Base-by-base conservation (phyloP, 1,139 yeast genomes). In the Hyphopichia burtonii region DNA sequence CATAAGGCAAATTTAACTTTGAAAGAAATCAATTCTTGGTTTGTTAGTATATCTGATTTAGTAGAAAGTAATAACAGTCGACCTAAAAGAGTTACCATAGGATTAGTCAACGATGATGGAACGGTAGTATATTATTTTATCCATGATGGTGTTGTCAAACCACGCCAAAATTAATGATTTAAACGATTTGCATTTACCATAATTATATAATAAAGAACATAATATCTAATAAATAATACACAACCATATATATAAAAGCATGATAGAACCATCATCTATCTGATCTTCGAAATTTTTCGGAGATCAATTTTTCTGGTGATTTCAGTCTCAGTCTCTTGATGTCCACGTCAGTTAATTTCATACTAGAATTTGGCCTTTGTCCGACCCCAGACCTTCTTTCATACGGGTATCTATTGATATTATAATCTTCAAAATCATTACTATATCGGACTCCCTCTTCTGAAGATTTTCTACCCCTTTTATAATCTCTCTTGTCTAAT, bases 101-200 rank as follows among this genome's bases (percentile, higher is more conserved):
- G 79, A 0, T 64, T 84, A 47, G 70, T 78, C 8, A 80, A 82
- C 43, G 71, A 72, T 41, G 91, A 84, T 56, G 83, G 86, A 0
- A 81, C 89, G 0, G 72, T 85, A 3, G 85, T 83, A 5, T 85
- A 82, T 53, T 84, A 84, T 54, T 74, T 80, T 51, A 71, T 83
- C 31, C 77, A 82, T 54, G 76, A 76, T 46, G 90, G 88, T 0
- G 65, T 83, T 15, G 76, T 73, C 9, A 77, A 74, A 55, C 90
- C 90, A 3, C 63, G 79, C 33, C 74, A 74, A 52, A 78, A 78
- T 51, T 79, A 52, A 51, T 31, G 31, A 23, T 7, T 9, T 18
- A 17, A 17, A 31, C 22, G 34, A 31, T 3, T 9, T 25, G 17
- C 16, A 7, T 30, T 30, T 10, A 10, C 16, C 12, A 30, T 15